Conservation (phyloP, 148 eudicot species). For the Bassia scoparia region DNA sequence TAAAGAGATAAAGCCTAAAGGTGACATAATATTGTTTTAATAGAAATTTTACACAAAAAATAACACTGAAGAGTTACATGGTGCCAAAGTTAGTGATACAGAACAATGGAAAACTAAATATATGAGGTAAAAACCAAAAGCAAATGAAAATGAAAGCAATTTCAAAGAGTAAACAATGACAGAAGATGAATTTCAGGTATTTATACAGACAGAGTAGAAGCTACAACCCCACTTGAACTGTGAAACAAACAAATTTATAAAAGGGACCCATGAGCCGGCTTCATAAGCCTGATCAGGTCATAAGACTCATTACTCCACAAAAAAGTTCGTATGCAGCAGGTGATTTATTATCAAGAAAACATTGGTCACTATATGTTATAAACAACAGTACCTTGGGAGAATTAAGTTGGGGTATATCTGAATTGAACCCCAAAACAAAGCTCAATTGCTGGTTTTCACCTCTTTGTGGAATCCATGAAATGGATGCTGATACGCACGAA, state of each 20-base stretch:
- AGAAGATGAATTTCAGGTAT: too few species aligned
- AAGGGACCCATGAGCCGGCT: neutral
- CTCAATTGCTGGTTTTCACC: slow-evolving; percentile 70
- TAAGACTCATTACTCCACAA: neutral
- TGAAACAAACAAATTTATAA: neutral
- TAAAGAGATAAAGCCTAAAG: too few species aligned
- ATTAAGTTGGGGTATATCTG: slow-evolving; percentile 62
- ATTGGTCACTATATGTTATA: neutral
- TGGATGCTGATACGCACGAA: slow-evolving; percentile 66
- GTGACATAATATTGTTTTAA: too few species aligned
- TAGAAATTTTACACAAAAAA: too few species aligned
- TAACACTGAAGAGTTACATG: too few species aligned
- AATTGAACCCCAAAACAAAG: slow-evolving; percentile 76
- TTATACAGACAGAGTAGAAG: neutral
- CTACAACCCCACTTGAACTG: too few species aligned
- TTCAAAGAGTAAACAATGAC: too few species aligned
- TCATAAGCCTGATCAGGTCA: neutral
- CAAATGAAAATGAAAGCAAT: too few species aligned
- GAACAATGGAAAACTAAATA: too few species aligned
- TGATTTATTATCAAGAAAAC: neutral
- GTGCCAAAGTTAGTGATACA: too few species aligned
- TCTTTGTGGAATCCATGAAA: slow-evolving; percentile 84
- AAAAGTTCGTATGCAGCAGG: neutral
- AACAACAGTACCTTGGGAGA: slow-evolving; percentile 57
- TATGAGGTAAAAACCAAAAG: too few species aligned